A percentile compares a stretch with the other conserved stretches of the same genome.
These are phyloP conservation scores for Acer campestre DNA, from an alignment of 345 rosid genomes.

Conservation along the genomic window DNA sequence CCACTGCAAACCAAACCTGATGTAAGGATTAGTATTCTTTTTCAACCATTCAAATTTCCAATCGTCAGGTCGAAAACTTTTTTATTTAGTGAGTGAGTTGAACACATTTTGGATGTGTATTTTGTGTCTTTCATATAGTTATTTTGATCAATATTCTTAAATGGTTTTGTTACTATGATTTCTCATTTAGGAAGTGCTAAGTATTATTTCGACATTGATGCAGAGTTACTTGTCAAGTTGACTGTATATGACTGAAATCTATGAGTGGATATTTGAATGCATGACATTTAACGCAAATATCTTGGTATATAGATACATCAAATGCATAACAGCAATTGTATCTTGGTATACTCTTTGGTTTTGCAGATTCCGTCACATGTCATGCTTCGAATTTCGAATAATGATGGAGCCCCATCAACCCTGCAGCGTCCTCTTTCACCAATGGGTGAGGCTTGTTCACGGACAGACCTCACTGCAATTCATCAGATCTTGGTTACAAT, in stretches of 20 bases:
- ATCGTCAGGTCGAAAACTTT: not conserved
- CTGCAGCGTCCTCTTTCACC: constrained; percentile 79
- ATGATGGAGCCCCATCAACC: constrained; percentile 46
- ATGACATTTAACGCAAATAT: not conserved
- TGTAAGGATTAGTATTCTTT: constrained; percentile 46
- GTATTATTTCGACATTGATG: not conserved
- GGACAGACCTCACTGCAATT: constrained; percentile 95
- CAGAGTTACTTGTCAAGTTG: not conserved
- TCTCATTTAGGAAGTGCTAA: not conserved
- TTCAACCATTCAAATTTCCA: not conserved
- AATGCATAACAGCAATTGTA: not conserved
- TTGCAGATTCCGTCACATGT: constrained; percentile 84
- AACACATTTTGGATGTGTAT: not conserved
- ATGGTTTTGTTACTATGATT: not conserved
- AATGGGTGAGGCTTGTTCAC: constrained; percentile 94
- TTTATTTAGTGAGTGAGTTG: not conserved
- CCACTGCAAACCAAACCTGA: constrained; percentile 80
- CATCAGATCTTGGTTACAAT: constrained; percentile 84
- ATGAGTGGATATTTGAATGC: not conserved
- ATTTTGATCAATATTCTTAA: constrained; percentile 1
- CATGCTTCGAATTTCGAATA: constrained; percentile 82
- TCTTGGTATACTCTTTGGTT: constrained; percentile 14
- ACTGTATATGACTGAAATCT: constrained; percentile 1
- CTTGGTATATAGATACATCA: not conserved
- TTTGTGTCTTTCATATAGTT: not conserved